Evolutionary conservation across 2,329 filamentous ascomycete species (phyloP).

Genomic region (Verticillium nonalfalfae): DNA sequence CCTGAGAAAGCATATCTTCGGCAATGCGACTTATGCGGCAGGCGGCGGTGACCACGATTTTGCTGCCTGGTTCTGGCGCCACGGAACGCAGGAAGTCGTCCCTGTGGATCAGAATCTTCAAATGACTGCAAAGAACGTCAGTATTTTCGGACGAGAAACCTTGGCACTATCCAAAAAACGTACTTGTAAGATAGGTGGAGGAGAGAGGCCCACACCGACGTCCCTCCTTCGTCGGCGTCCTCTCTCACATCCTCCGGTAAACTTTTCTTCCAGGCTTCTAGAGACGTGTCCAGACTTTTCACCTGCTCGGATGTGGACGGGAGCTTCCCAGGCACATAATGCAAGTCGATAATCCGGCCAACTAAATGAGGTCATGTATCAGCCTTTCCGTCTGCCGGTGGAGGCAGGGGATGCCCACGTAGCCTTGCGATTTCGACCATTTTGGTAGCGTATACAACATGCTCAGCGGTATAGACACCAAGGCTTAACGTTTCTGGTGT

Average conservation of each 20-base stretch:
- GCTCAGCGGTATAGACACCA: constrained; percentile 22
- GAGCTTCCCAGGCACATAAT: constrained; percentile 26
- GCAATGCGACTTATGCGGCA: constrained; percentile 28
- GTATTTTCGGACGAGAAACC: not conserved
- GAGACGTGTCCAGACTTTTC: constrained; percentile 17
- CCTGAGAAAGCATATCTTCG: constrained; percentile 28
- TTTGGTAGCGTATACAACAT: constrained; percentile 27
- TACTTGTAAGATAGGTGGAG: constrained; percentile 31
- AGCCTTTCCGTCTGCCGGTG: no score
- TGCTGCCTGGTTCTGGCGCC: constrained; percentile 10
- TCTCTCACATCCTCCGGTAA: constrained; percentile 22
- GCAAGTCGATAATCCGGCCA: constrained; percentile 25
- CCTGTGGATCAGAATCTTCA: constrained; percentile 27
- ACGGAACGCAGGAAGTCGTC: constrained; percentile 21
- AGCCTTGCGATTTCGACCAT: constrained; percentile 29
- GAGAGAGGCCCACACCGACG: constrained; percentile 27
- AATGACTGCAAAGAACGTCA: constrained; percentile 16
- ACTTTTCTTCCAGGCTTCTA: constrained; percentile 26
- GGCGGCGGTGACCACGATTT: constrained; percentile 23
- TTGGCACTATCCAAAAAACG: not conserved
- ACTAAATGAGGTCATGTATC: constrained; percentile 11
- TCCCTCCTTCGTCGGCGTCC: constrained; percentile 22
- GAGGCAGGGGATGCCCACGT: constrained; percentile 13
- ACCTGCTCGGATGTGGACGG: constrained; percentile 20
- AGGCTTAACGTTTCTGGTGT: constrained; percentile 15